A percentile compares a stretch with the other conserved stretches of the same genome.
Conservation (phyloP, 129 eudicot genomes). For the Tagetes erecta region DNA sequence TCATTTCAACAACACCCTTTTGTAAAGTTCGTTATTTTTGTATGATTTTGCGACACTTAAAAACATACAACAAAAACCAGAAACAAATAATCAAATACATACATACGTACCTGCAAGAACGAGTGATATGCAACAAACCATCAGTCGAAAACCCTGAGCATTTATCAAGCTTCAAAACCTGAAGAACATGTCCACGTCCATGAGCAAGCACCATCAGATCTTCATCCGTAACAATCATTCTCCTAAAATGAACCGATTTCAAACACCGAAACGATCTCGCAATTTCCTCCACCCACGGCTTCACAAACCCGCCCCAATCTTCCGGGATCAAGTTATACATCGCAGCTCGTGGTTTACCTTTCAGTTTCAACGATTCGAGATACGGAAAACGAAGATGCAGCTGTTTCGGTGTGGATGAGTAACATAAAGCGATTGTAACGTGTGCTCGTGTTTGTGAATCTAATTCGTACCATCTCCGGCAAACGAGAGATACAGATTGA, state of each 20-base stretch:
- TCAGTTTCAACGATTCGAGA: conserved; percentile 65
- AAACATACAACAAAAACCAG: background rate
- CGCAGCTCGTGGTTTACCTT: conserved; percentile 91
- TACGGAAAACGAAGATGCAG: conserved; percentile 52
- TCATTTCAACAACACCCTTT: too few species aligned
- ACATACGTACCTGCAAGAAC: conserved; percentile 51
- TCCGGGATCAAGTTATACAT: conserved; percentile 85
- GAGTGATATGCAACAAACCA: conserved; percentile 51
- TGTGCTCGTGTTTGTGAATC: conserved; percentile 67
- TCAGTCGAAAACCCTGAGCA: conserved; percentile 75
- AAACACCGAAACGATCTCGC: conserved; percentile 45
- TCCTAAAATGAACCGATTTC: conserved; percentile 56
- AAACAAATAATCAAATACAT: background rate
- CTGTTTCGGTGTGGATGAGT: conserved; percentile 56
- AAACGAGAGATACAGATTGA: conserved; percentile 60
- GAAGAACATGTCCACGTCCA: conserved; percentile 43
- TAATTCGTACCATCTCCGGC: conserved; percentile 60
- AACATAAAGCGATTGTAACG: conserved; percentile 76
- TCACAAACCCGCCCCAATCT: conserved; percentile 81
- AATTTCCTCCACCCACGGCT: conserved; percentile 65
- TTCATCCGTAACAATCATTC: conserved; percentile 72
- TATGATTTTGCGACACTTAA: background rate
- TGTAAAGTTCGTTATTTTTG: background rate
- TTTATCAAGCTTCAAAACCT: conserved; percentile 63
- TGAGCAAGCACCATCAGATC: conserved; percentile 54